Conservation (phyloP, 768 basidiomycete genomes). For the Auricularia auricula-judae region DNA sequence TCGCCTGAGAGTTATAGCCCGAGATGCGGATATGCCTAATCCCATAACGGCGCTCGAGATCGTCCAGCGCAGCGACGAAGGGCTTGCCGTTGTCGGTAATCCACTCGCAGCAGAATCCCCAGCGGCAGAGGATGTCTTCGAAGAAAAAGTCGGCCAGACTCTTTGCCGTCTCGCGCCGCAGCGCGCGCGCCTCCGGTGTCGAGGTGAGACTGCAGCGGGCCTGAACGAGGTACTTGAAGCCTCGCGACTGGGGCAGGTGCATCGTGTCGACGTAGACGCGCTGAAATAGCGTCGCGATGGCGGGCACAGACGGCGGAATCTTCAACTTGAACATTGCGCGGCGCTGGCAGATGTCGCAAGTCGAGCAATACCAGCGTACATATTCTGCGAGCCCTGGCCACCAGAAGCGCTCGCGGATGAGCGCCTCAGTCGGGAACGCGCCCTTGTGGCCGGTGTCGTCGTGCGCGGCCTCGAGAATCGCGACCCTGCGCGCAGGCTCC, state of each 20-base stretch:
- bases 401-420: conserved; percentile 13
- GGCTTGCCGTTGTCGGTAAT: conserved; percentile 6
- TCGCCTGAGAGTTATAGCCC: conserved; percentile 8
- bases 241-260: conserved; percentile 24
- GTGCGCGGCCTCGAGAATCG: conserved; percentile 17
- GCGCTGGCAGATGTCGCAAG: conserved; percentile 30
- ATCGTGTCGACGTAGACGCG: conserved; percentile 31
- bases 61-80: neutral
- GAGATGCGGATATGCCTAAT: conserved; percentile 5
- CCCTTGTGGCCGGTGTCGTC: conserved; percentile 21
- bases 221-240: conserved; percentile 27
- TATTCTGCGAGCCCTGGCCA: conserved; percentile 15
- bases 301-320: conserved; percentile 11
- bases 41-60: neutral
- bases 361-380: conserved; percentile 12
- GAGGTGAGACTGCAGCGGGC: conserved; percentile 15
- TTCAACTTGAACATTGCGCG: conserved; percentile 12
- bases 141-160: conserved; percentile 3
- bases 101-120: conserved; percentile 6
- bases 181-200: conserved; percentile 13
- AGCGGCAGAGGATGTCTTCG: conserved; percentile 7
- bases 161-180: conserved; percentile 10
- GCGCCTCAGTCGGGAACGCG: neutral
- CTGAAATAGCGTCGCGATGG: conserved; percentile 16
- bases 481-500: conserved; percentile 3